Percentiles rank a stretch among this genome's conserved stretches.
Conservation (phyloP, 2,329 filamentous ascomycete species). For the Colletotrichum cereale region DNA sequence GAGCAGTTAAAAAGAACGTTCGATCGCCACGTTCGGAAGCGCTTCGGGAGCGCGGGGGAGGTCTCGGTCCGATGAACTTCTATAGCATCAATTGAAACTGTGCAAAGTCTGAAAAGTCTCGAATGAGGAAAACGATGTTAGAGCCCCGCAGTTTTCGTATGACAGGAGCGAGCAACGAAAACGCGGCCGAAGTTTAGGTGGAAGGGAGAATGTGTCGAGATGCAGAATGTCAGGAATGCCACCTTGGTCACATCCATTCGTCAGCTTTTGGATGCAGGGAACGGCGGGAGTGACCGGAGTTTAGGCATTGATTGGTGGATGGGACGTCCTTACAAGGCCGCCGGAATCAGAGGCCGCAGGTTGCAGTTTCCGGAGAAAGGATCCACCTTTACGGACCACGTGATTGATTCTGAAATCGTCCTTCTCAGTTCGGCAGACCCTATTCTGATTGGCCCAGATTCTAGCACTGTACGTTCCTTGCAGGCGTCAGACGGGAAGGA, state of each 20-base stretch:
- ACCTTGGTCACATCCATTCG: constrained; percentile 31
- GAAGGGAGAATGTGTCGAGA: neutral
- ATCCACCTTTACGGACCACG: neutral
- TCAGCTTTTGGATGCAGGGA: constrained; percentile 37
- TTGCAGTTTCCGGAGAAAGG: constrained; percentile 6
- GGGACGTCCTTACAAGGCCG: constrained; percentile 27
- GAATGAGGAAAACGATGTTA: neutral
- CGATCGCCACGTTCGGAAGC: constrained; percentile 9
- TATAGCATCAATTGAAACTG: constrained; percentile 29
- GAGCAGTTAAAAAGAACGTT: constrained; percentile 13
- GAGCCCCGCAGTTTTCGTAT: neutral
- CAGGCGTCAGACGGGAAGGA: constrained; percentile 20
- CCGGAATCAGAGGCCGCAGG: neutral
- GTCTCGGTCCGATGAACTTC: neutral
- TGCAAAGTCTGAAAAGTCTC: neutral
- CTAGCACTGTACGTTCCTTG: neutral
- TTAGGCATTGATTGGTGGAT: constrained; percentile 36
- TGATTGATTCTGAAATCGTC: fast-evolving
- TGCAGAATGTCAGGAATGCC: constrained; percentile 13
- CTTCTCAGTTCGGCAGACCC: neutral
- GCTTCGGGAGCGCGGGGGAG: constrained; percentile 23
- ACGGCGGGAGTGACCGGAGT: constrained; percentile 29
- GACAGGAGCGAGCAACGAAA: neutral
- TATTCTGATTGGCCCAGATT: neutral
- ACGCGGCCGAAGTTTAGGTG: neutral